Percentiles rank a stretch among this genome's conserved stretches.
These are phyloP conservation scores for Leptomonas pyrrhocoris DNA, from an alignment of 208 protist species.

Conservation along the genomic window DNA sequence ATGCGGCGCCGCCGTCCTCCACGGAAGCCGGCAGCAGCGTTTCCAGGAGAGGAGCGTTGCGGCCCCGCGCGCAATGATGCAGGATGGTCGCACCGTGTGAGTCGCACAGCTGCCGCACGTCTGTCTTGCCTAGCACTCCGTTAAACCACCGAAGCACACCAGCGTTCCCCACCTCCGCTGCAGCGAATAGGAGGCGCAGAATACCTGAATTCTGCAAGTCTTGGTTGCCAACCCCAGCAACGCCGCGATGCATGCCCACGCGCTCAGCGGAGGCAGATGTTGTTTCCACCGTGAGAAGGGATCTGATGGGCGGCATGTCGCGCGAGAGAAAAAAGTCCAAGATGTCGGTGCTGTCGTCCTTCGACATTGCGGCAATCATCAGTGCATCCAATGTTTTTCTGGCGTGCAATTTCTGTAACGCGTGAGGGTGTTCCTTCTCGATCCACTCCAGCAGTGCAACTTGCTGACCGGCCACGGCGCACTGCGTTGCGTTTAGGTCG, in stretches of 20 bases:
- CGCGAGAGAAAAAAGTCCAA: constrained; percentile 44
- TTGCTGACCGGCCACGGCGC: constrained; percentile 44
- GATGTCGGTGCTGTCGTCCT: constrained; percentile 24
- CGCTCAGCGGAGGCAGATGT: too few species aligned
- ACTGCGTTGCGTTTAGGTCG: constrained; percentile 34
- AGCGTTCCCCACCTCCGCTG: constrained; percentile 46
- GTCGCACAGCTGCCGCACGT: constrained; percentile 34
- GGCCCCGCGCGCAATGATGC: constrained; percentile 59
- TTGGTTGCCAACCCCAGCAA: neutral
- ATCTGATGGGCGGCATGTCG: constrained; percentile 9
- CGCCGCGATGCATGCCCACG: neutral
- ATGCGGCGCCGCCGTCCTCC: neutral
- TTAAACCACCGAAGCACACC: constrained; percentile 45
- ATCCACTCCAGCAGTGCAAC: constrained; percentile 48
- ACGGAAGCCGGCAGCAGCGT: constrained; percentile 29
- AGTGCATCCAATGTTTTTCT: constrained; percentile 11
- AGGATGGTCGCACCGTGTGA: constrained; percentile 43
- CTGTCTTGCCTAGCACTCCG: constrained; percentile 13
- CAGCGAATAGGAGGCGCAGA: constrained; percentile 35
- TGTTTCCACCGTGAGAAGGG: neutral
- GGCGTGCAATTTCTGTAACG: constrained; percentile 7
- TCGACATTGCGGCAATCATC: constrained; percentile 19
- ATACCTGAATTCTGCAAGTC: constrained; percentile 23
- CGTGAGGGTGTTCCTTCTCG: constrained; percentile 24
- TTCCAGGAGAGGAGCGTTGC: constrained; percentile 24